Percentiles rank a stretch among this genome's conserved stretches.
Evolutionary conservation across 73 alveolate species (phyloP).

Genomic region (Symbiodinium natans): DNA sequence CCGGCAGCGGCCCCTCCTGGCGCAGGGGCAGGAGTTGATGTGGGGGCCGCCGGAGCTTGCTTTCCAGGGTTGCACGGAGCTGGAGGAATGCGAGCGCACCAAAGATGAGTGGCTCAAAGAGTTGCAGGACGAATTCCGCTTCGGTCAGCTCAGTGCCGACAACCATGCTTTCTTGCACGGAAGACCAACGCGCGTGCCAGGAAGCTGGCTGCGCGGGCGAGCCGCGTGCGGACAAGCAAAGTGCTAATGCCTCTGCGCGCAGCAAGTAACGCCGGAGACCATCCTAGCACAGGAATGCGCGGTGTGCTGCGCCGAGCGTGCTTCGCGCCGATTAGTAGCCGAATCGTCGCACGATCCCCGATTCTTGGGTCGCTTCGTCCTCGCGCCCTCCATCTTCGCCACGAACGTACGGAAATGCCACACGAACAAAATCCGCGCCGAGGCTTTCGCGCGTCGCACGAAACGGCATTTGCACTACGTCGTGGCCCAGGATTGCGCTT

Average conservation of each 20-base stretch:
- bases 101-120: constrained; percentile 27
- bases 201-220: constrained; percentile 14
- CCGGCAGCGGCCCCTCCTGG: not conserved
- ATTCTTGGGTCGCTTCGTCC: not conserved
- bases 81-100: constrained; percentile 3
- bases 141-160: not conserved
- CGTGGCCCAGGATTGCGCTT: not conserved
- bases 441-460: not conserved
- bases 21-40: not conserved
- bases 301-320: not conserved
- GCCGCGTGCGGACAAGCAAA: not conserved
- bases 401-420: not conserved
- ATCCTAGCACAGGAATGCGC: not conserved
- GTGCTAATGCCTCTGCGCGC: not conserved
- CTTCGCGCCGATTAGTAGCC: not conserved
- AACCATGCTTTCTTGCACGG: constrained; percentile 13
- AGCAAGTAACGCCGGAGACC: not conserved
- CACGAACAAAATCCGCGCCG: not conserved
- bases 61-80: constrained; percentile 24
- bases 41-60: not conserved
- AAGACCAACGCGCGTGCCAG: not conserved
- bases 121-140: constrained; percentile 16
- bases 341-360: not conserved
- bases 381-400: not conserved
- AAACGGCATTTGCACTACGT: not conserved